These are phyloP conservation scores for Nevesoporus exiguus DNA, from an alignment of 768 basidiomycete species.

Conservation along the genomic window DNA sequence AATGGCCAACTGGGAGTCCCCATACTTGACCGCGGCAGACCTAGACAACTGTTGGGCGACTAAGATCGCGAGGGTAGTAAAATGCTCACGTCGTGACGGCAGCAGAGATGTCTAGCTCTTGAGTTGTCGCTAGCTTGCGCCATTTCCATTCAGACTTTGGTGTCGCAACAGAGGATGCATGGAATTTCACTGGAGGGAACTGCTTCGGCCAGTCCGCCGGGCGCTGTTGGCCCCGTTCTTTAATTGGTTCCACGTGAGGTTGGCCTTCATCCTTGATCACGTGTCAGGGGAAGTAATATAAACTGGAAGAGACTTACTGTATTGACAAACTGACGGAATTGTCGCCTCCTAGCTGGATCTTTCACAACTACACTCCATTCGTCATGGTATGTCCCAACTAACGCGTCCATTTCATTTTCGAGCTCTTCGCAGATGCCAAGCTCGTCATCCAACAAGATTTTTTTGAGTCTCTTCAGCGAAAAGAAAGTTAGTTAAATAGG, in stretches of 20 bases:
- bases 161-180: constrained; percentile 35
- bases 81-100: constrained; percentile 45
- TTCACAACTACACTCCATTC: constrained; percentile 68
- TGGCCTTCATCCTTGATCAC: background rate
- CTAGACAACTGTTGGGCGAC: constrained; percentile 15
- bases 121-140: constrained; percentile 44
- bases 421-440: constrained; percentile 70
- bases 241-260: constrained; percentile 42
- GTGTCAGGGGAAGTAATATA: background rate
- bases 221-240: constrained; percentile 58
- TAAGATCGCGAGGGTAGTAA: background rate
- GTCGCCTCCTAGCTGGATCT: constrained; percentile 45
- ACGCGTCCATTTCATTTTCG: constrained; percentile 60
- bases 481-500: background rate
- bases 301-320: constrained; percentile 34
- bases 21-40: constrained; percentile 54
- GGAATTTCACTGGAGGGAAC: constrained; percentile 46
- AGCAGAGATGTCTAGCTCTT: constrained; percentile 47
- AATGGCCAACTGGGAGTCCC: constrained; percentile 64
- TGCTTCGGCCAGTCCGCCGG: constrained; percentile 69
- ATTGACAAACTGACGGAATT: constrained; percentile 66
- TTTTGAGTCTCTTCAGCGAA: constrained; percentile 47
- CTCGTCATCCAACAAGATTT: constrained; percentile 64
- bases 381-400: constrained; percentile 62
- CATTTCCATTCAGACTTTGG: constrained; percentile 56